Base-by-base conservation (phyloP, 208 protist genomes). In the Leishmania turanica region DNA sequence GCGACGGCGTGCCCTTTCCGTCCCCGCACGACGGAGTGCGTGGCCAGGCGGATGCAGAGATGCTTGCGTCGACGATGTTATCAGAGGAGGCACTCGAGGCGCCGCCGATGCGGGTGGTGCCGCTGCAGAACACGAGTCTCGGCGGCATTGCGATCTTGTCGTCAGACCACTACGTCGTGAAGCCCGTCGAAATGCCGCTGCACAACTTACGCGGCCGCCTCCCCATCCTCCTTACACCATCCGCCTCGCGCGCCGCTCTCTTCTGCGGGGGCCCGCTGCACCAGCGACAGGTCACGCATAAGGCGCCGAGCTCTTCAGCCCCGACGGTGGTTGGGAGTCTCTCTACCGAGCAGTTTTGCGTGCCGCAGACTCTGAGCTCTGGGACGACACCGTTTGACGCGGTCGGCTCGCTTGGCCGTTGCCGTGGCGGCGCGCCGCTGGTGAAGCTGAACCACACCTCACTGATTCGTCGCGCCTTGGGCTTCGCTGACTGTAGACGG, bases 1-100 rank as follows among this genome's bases (percentile, higher is more conserved):
- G 78, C 40, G 72, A 54, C 13, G 19, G 13, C 47, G 21, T 79
- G 31, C 82, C 82, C 17, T 86, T 86, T 17, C 82, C 87, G 5
- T 88, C 87, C 31, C 87, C 87, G 24, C 87, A 90, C 75, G 84
- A 90, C 54, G 87, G 87, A 49, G 80, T 85, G 6, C 75, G 73
- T 31, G 82, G 62, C 27, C 85, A 88, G 82, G 79, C 65, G 27
- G 85, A 88, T 53, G 80, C 81, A 7, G 83, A 86, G 15, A 62
- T 81, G 45, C 71, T 86, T 19, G 75, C 75, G 15, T 27, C 79
- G 40, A 84, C 47, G 42, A 66, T 80, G 42, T 3, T 80, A n/a
- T 64, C 80, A 3, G 74, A 82, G 31, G 82, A 82, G 78, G 27
- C 56, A 66, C 74, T 73, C 24, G 45, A 70, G 34, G 71, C 56